Evolutionary conservation across 2,329 filamentous ascomycete genomes (phyloP).

Genomic region (Ceratocystis alfenasii): DNA sequence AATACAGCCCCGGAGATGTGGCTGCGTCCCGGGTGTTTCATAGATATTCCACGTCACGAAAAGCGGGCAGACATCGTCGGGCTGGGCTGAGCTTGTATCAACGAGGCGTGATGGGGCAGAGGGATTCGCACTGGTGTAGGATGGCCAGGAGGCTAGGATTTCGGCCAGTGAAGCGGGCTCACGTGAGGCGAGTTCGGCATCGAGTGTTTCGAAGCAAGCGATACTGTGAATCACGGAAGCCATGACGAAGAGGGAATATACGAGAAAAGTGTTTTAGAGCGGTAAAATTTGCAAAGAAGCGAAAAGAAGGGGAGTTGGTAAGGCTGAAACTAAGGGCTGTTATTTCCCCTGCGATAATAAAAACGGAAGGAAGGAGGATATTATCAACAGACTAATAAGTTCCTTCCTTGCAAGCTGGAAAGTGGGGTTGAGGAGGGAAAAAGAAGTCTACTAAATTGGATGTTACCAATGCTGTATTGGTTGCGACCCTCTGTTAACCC

Average conservation of each 20-base stretch:
- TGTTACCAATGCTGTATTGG: no score
- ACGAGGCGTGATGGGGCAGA: slow-evolving; percentile 22
- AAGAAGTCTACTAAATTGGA: no score
- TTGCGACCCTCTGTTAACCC: no score
- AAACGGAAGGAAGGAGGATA: not conserved
- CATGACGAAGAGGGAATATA: slow-evolving; percentile 42
- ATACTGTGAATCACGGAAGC: slow-evolving; percentile 76
- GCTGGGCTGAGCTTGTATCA: slow-evolving; percentile 25
- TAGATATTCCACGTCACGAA: slow-evolving; percentile 25
- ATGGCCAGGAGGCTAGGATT: slow-evolving; percentile 54
- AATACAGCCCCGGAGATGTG: slow-evolving; percentile 80
- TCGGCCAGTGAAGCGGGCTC: slow-evolving; percentile 54
- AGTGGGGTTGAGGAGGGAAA: no score
- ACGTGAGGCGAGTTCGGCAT: slow-evolving; percentile 60
- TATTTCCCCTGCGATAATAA: not conserved
- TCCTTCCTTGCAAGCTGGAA: no score
- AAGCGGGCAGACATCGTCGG: slow-evolving; percentile 31
- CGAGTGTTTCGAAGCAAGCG: slow-evolving; percentile 82
- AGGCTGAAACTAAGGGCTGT: not conserved
- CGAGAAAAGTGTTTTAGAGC: not conserved
- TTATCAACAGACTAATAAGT: no score
- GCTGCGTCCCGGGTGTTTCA: slow-evolving; percentile 35
- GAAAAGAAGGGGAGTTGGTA: not conserved
- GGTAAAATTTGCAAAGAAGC: not conserved
- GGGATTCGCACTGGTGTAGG: slow-evolving; percentile 28